These are phyloP conservation scores for Sarocladiaceae sp. DNA, from an alignment of 2,329 filamentous ascomycete species.

Conservation along the genomic window DNA sequence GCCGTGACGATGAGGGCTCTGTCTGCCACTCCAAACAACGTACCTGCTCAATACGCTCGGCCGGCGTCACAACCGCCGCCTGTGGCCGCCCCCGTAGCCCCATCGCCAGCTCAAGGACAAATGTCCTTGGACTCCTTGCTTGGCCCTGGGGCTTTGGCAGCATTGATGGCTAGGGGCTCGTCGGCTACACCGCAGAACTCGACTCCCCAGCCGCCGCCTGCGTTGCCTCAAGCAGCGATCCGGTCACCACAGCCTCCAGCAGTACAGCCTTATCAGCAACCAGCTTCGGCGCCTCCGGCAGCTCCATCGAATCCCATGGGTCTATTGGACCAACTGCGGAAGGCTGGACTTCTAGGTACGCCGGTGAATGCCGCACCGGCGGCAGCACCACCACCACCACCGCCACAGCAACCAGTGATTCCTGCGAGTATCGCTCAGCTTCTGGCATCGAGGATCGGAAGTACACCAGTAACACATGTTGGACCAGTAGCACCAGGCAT, in stretches of 20 bases:
- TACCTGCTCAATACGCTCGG: constrained; percentile 22
- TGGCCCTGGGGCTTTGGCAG: constrained; percentile 55
- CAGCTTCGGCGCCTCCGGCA: constrained; percentile 19
- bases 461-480: constrained; percentile 15
- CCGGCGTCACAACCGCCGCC: constrained; percentile 13
- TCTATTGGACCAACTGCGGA: constrained; percentile 63
- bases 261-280: constrained; percentile 28
- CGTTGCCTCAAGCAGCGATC: constrained; percentile 30
- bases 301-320: constrained; percentile 46
- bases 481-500: not conserved
- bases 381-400: constrained; percentile 23
- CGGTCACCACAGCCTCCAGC: constrained; percentile 46
- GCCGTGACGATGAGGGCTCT: constrained; percentile 55
- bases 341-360: constrained; percentile 58
- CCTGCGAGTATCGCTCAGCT: constrained; percentile 18
- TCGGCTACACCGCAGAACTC: constrained; percentile 44
- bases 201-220: constrained; percentile 37
- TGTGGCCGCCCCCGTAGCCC: constrained; percentile 9
- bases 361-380: constrained; percentile 29
- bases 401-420: constrained; percentile 28
- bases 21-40: constrained; percentile 24
- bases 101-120: constrained; percentile 16
- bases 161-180: constrained; percentile 52
- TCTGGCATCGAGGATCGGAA: constrained; percentile 8
- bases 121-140: constrained; percentile 56